Percentiles rank a stretch among this genome's conserved stretches.
These are phyloP conservation scores for Neofusicoccum laricinum DNA, from an alignment of 2,329 filamentous ascomycete genomes.

Conservation along the genomic window DNA sequence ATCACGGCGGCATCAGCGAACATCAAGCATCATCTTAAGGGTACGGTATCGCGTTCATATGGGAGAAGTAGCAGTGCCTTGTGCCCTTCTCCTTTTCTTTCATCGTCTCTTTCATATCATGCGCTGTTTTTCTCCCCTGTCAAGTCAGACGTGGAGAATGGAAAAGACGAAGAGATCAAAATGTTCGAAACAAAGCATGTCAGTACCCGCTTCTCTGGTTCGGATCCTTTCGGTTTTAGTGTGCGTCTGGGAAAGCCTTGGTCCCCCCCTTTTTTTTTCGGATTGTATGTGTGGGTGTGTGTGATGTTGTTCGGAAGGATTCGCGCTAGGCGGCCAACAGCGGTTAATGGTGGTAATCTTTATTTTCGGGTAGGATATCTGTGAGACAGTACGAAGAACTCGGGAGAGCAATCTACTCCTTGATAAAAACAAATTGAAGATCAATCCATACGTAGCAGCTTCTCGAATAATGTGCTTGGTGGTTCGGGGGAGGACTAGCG, in stretches of 20 bases:
- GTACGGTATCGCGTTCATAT: neutral
- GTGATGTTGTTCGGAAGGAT: neutral
- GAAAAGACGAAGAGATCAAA: neutral
- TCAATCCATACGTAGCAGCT: neutral
- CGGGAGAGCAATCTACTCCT: neutral
- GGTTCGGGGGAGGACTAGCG: too few relatives aligned
- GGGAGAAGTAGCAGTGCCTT: neutral
- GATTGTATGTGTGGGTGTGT: neutral
- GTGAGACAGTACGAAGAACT: neutral
- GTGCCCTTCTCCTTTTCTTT: neutral
- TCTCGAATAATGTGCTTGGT: neutral
- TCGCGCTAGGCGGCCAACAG: neutral
- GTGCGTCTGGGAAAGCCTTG: neutral
- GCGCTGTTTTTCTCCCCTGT: neutral
- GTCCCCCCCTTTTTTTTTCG: neutral
- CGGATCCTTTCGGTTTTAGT: neutral
- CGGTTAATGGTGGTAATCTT: constrained; percentile 1
- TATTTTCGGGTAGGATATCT: neutral
- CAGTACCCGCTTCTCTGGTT: neutral
- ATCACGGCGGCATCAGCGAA: constrained; percentile 9
- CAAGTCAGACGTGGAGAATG: neutral
- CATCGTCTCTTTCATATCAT: neutral
- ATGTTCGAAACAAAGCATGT: neutral
- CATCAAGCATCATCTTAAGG: neutral
- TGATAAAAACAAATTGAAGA: neutral